Percentiles rank a stretch among this genome's conserved stretches.
These are phyloP conservation scores for Auxenochlorella pyrenoidosa DNA, from an alignment of 139 green algal species.

Conservation along the genomic window DNA sequence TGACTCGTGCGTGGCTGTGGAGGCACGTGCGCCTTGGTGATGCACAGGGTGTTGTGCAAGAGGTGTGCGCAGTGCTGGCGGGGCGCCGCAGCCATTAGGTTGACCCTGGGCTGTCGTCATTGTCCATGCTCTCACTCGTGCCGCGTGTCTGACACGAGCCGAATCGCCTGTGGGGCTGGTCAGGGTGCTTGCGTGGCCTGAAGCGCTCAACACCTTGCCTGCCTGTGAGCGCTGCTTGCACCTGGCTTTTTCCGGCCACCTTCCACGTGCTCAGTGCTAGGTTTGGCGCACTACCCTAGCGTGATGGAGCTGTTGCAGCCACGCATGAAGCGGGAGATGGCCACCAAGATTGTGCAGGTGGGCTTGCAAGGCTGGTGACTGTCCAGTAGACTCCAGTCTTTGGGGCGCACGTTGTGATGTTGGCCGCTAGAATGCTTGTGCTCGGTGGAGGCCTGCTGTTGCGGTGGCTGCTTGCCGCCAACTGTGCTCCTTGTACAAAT, in stretches of 20 bases:
- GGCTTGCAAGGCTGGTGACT: neutral
- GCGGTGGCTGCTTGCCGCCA: neutral
- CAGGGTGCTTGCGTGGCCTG: too few species aligned
- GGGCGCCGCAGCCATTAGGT: too few species aligned
- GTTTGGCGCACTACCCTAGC: slow-evolving; percentile 78
- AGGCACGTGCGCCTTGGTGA: neutral
- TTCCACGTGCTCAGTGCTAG: slow-evolving; percentile 60
- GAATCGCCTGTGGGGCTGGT: too few species aligned
- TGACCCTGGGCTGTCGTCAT: too few species aligned
- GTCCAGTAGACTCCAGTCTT: neutral
- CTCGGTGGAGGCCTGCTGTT: neutral
- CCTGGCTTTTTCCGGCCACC: too few species aligned
- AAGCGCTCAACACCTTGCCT: neutral
- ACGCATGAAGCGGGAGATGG: slow-evolving; percentile 71
- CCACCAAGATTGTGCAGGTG: slow-evolving; percentile 72
- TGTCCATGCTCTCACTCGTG: too few species aligned
- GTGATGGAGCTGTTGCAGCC: slow-evolving; percentile 85
- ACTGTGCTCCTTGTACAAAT: too few species aligned
- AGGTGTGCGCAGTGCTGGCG: neutral
- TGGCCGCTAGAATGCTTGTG: too few species aligned
- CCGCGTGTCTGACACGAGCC: too few species aligned
- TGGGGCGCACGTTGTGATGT: too few species aligned
- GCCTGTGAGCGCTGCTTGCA: neutral
- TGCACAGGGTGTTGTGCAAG: neutral
- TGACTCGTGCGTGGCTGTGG: neutral